Base-by-base conservation (phyloP, 768 basidiomycete species). In the Cubamyces lactineus region DNA sequence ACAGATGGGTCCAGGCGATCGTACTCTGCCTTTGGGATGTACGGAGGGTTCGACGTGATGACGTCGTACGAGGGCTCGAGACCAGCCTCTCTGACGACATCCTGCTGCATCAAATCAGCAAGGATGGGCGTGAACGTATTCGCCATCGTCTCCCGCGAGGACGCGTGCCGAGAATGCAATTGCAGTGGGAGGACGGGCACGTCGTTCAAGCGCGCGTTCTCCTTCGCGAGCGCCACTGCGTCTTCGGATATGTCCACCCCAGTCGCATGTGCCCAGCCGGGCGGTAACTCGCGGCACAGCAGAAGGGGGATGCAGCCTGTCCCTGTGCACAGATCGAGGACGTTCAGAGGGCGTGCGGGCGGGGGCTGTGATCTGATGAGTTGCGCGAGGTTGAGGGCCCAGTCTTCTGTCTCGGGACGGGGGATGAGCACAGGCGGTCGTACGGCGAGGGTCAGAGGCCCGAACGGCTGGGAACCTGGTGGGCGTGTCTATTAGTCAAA, bases 311-410 rank as follows among this genome's bases (percentile, higher is more conserved):
- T 95, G 72, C 94, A 95, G 15, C 91, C 96, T 0, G 93, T 85
- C 48, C 96, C 96, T 5, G 95, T 96, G 73, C 96, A 94, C 47
- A 98, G 84, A 76, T 99, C 96, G 34, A 98, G 79, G 26, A 96
- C 74, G 30, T 76, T 77, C 16, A 81, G 26, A 0, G 76, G 76
- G 12, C 40, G 52, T 19, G 41, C 17, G 73, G 66, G 16, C 74
- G 71, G 19, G 6, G 62, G 24, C 8, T 12, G 2, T 8, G 80
- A 79, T 2, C 73, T 62, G 53, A 84, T 68, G n/a, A 71, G 69
- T 13, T 81, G 76, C 26, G 87, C 80, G 57, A 94, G 82, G 53
- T 79, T 81, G 9, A 85, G 72, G 7, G 87, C 79, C 90, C 91
- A 92, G 65, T 93, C 75, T 70, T 97, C 94, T 0, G 96, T 99